A percentile compares a stretch with the other conserved stretches of the same genome.
These are phyloP conservation scores for Naumovozyma dairenensis DNA, from an alignment of 805 yeast genomes.

Conservation along the genomic window DNA sequence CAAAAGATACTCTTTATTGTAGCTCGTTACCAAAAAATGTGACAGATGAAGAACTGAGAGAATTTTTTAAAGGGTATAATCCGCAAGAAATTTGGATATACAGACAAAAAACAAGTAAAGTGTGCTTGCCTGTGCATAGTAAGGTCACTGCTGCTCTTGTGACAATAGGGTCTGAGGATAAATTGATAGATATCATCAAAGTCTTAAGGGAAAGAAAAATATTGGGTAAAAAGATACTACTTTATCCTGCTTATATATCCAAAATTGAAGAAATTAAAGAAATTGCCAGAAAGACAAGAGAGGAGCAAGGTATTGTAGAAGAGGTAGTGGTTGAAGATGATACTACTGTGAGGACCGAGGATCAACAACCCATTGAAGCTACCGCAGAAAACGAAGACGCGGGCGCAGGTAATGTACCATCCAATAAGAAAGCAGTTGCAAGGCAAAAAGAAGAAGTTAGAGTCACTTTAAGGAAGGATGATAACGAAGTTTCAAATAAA, in stretches of 20 bases:
- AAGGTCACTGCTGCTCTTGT: slow-evolving; percentile 42
- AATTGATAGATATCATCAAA: slow-evolving; percentile 36
- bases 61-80: slow-evolving; percentile 34
- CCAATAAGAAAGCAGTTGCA: no score
- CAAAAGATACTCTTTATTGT: slow-evolving; percentile 39
- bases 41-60: slow-evolving; percentile 37
- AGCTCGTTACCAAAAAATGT: slow-evolving; percentile 32
- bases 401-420: no score
- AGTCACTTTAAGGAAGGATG: no score
- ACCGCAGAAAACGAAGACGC: no score
- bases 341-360: no score
- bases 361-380: no score
- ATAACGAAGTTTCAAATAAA: no score
- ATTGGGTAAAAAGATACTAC: slow-evolving; percentile 28
- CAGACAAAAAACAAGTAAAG: slow-evolving; percentile 29
- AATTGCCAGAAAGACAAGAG: slow-evolving; percentile 20
- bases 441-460: no score
- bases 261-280: slow-evolving; percentile 38
- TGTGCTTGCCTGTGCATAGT: neutral
- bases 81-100: slow-evolving; percentile 42
- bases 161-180: slow-evolving; percentile 35
- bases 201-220: slow-evolving; percentile 31
- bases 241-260: slow-evolving; percentile 34
- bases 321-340: neutral
- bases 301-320: neutral